Evolutionary conservation across 495 filamentous ascomycete species (phyloP).

Genomic region (Thermothielavioides terrestris): DNA sequence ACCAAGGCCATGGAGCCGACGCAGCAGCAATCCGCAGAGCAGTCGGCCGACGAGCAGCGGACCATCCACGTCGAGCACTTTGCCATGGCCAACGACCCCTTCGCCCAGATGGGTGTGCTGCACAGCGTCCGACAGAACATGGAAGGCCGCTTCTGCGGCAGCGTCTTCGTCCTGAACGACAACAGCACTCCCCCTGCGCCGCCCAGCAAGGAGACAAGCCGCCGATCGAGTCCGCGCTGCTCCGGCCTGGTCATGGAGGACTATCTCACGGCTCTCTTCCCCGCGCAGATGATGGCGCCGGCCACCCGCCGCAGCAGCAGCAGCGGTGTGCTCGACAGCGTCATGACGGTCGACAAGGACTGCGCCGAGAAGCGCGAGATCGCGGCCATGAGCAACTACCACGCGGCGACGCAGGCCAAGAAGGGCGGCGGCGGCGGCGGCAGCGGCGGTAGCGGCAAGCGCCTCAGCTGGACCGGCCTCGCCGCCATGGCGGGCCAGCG

Average conservation of each 20-base stretch:
- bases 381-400: slow-evolving; percentile 26
- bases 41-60: not conserved
- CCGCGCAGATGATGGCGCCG: slow-evolving; percentile 11
- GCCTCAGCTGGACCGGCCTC: slow-evolving; percentile 32
- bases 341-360: slow-evolving; percentile 28
- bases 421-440: no score
- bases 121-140: slow-evolving; percentile 26
- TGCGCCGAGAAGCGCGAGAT: slow-evolving; percentile 35
- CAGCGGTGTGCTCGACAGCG: slow-evolving; percentile 14
- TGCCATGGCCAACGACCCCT: slow-evolving; percentile 27
- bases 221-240: not conserved
- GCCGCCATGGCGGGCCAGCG: slow-evolving; percentile 16
- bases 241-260: slow-evolving; percentile 21
- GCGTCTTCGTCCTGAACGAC: slow-evolving; percentile 28
- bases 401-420: slow-evolving; percentile 15
- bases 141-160: slow-evolving; percentile 27
- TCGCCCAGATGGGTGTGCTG: slow-evolving; percentile 30
- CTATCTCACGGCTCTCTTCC: slow-evolving; percentile 24
- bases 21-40: slow-evolving; percentile 4
- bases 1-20: slow-evolving; percentile 8
- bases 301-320: not conserved
- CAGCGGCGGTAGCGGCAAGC: slow-evolving; percentile 20
- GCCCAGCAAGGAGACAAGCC: not conserved
- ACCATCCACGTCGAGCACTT: slow-evolving; percentile 32
- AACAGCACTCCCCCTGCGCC: not conserved